phyloP scores from a whole-genome alignment of 257 asterid genomes.

The Penstemon newberryi region DNA sequence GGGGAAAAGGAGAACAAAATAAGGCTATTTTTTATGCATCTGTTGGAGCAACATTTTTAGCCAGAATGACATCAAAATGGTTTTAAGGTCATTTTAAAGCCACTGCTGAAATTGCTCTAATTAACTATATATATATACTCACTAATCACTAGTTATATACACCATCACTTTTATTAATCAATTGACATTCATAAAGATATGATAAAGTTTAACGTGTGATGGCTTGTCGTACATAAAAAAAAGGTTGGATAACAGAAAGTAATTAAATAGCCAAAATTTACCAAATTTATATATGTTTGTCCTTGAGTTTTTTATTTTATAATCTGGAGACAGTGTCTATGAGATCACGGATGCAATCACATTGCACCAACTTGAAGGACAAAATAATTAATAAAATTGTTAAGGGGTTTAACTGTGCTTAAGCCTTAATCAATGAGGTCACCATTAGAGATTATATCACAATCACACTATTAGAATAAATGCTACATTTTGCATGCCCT shows the following conservation, averaged over 20 bases:
- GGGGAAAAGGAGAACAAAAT: too few relatives aligned
- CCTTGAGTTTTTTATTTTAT: neutral
- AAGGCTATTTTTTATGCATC: too few relatives aligned
- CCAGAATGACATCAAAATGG: too few relatives aligned
- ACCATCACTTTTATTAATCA: neutral
- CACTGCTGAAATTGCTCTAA: too few relatives aligned
- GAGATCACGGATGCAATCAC: conserved; percentile 25
- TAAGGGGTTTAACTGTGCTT: conserved; percentile 11
- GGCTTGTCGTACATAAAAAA: conserved; percentile 7
- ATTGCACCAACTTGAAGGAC: conserved; percentile 25
- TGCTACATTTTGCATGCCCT: neutral
- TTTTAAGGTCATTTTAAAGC: too few relatives aligned
- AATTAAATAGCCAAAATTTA: too few relatives aligned
- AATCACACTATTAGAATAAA: neutral
- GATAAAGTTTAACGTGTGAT: neutral
- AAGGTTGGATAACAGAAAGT: neutral
- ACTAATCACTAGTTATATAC: neutral
- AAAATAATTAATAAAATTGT: neutral
- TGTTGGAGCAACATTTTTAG: too few relatives aligned
- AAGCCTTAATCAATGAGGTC: conserved; percentile 4
- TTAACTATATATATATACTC: neutral
- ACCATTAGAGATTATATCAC: neutral
- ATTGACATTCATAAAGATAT: neutral
- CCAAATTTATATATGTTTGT: neutral
- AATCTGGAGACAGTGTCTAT: neutral